Percentiles rank a stretch among this genome's conserved stretches.
Conservation (phyloP, 108 stramenopile species). For the Skeletonema costatum region DNA sequence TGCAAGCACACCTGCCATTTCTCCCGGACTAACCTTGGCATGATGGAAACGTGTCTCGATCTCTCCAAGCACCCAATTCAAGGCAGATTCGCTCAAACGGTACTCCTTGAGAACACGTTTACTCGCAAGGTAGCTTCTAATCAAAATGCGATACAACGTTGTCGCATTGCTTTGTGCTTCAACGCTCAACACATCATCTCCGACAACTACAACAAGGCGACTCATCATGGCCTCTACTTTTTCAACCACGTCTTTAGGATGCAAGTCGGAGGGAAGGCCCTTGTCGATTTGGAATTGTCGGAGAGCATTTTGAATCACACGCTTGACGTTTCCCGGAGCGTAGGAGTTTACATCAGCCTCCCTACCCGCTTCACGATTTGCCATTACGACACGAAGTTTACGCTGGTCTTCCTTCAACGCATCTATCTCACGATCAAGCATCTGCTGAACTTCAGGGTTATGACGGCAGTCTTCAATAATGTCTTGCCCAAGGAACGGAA, state of each 20-base stretch:
- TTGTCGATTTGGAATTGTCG: slow-evolving; percentile 92
- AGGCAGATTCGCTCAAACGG: slow-evolving; percentile 88
- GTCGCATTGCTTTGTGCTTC: slow-evolving; percentile 97
- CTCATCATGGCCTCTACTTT: slow-evolving; percentile 78
- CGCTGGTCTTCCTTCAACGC: slow-evolving; percentile 86
- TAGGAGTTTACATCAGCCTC: slow-evolving; percentile 83
- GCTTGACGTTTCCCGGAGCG: slow-evolving; percentile 92
- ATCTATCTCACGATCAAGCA: slow-evolving; percentile 90
- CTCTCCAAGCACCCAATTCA: slow-evolving; percentile 92
- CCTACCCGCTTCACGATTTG: slow-evolving; percentile 88
- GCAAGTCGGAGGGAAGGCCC: slow-evolving; percentile 82
- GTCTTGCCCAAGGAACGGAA: slow-evolving; percentile 83
- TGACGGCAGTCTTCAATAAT: slow-evolving; percentile 85
- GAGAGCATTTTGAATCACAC: slow-evolving; percentile 91
- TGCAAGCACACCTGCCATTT: slow-evolving; percentile 98
- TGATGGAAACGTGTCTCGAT: slow-evolving; percentile 90
- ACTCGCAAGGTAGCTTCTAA: slow-evolving; percentile 84
- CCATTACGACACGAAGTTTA: slow-evolving; percentile 85
- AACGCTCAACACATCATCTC: slow-evolving; percentile 85
- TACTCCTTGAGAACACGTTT: slow-evolving; percentile 91
- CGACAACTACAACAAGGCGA: slow-evolving; percentile 91
- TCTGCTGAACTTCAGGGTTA: slow-evolving; percentile 84
- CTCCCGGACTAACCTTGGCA: slow-evolving; percentile 94
- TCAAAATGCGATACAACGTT: slow-evolving; percentile 89
- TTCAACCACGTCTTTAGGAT: slow-evolving; percentile 85